Evolutionary conservation across 148 eudicot species (phyloP).

Genomic region (Limonium bicolor): DNA sequence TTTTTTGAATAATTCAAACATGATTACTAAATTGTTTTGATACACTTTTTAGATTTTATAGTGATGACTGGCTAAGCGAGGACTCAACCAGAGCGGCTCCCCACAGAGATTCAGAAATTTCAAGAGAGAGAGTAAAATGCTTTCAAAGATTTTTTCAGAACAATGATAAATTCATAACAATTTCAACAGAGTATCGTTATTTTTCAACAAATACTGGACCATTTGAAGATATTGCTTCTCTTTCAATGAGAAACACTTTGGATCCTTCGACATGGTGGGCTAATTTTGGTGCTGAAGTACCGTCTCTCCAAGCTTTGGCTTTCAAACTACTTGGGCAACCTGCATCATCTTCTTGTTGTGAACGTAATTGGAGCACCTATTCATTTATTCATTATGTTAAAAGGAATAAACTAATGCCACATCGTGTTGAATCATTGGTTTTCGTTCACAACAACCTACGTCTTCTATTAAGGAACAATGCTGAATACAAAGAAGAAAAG

Average conservation of each 20-base stretch:
- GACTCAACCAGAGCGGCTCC: not conserved
- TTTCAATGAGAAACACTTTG: not conserved
- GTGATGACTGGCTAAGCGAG: not conserved
- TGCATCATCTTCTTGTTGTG: slow-evolving; percentile 7
- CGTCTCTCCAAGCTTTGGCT: slow-evolving; percentile 5
- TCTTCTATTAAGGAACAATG: not conserved
- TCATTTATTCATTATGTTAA: slow-evolving; percentile 6
- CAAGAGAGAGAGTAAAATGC: not conserved
- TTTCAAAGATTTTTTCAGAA: slow-evolving; percentile 2
- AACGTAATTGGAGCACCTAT: slow-evolving; percentile 8
- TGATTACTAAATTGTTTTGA: no score
- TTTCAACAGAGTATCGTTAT: not conserved
- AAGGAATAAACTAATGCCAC: slow-evolving; percentile 5
- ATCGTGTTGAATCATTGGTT: slow-evolving; percentile 4
- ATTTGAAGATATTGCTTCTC: not conserved
- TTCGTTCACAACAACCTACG: slow-evolving; percentile 9
- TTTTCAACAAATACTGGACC: not conserved
- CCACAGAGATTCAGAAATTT: not conserved
- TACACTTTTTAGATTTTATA: no score
- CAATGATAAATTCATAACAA: not conserved
- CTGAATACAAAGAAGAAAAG: not conserved
- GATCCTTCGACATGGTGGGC: slow-evolving; percentile 6
- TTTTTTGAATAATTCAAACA: no score
- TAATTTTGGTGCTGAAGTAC: slow-evolving; percentile 2
- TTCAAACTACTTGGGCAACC: slow-evolving; percentile 4